phyloP scores from a whole-genome alignment of 768 basidiomycete species.

The Pulveroboletus frians region DNA sequence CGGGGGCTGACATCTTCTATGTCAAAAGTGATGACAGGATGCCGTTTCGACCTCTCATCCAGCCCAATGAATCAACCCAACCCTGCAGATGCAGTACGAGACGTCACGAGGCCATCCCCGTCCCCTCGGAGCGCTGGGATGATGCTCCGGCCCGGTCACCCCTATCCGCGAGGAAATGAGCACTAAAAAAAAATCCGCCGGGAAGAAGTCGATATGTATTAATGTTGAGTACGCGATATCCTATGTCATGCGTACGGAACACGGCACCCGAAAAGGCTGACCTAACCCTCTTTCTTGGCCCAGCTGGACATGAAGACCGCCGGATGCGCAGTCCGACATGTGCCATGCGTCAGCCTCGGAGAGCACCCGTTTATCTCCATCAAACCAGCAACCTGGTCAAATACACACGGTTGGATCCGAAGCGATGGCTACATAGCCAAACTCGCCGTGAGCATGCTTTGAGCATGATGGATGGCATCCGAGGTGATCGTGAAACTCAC shows the following conservation, averaged over 20 bases:
- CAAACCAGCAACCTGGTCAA: constrained; percentile 5
- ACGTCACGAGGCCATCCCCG: not conserved
- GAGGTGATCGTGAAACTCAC: constrained; percentile 24
- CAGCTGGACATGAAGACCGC: not conserved
- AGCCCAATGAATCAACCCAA: not conserved
- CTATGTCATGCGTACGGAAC: not conserved
- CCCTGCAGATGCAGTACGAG: not conserved
- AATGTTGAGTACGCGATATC: constrained; percentile 1
- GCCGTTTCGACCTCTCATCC: not conserved
- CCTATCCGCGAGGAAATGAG: not conserved
- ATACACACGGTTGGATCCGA: constrained; percentile 31
- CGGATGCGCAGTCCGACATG: not conserved
- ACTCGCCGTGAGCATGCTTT: constrained; percentile 3
- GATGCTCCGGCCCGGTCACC: not conserved
- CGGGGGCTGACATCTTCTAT: too few species aligned
- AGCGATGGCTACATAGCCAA: constrained; percentile 24
- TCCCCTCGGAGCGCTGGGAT: not conserved
- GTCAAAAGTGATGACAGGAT: not conserved
- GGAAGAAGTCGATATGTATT: not conserved
- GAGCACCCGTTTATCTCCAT: not conserved
- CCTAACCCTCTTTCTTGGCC: not conserved
- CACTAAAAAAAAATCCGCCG: not conserved
- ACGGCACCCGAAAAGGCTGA: not conserved
- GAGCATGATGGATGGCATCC: not conserved
- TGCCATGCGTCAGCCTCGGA: not conserved